A percentile compares a stretch with the other conserved stretches of the same genome.
phyloP scores from a whole-genome alignment of 768 basidiomycete genomes.

The Dictyophora rubrovolvata region DNA sequence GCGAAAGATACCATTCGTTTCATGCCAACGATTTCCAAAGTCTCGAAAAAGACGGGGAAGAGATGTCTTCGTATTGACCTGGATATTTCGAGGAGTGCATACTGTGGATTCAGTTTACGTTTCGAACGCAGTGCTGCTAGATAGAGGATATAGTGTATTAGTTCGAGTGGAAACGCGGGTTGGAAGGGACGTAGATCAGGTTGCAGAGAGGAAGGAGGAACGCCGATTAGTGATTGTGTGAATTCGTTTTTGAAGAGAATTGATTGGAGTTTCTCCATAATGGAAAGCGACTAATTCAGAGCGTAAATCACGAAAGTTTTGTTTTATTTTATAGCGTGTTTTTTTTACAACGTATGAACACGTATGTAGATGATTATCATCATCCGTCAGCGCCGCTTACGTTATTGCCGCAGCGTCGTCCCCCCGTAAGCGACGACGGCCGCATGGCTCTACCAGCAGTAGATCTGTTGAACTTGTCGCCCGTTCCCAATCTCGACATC shows the following conservation, averaged over 20 bases:
- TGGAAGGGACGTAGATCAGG: background rate
- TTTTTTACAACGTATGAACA: no score
- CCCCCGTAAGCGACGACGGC: no score
- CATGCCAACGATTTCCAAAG: conserved; percentile 2
- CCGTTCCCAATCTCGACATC: background rate
- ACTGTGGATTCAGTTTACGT: background rate
- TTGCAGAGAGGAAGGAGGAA: background rate
- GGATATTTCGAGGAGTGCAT: background rate
- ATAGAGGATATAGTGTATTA: conserved; percentile 2
- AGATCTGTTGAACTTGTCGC: background rate
- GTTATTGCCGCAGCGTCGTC: no score
- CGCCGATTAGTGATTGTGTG: background rate
- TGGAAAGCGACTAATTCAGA: background rate
- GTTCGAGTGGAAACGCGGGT: background rate
- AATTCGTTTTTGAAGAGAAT: background rate
- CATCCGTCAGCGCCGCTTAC: no score
- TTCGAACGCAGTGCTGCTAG: background rate
- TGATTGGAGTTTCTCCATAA: background rate
- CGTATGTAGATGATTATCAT: no score
- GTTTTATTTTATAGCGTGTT: background rate
- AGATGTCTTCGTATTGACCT: background rate
- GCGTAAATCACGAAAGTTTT: background rate
- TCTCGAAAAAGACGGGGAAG: conserved; percentile 5
- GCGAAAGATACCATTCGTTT: conserved; percentile 2
- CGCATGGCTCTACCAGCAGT: background rate